A percentile compares a stretch with the other conserved stretches of the same genome.
phyloP scores from a whole-genome alignment of 108 stramenopile genomes.

The Aureococcus anophagefferens region DNA sequence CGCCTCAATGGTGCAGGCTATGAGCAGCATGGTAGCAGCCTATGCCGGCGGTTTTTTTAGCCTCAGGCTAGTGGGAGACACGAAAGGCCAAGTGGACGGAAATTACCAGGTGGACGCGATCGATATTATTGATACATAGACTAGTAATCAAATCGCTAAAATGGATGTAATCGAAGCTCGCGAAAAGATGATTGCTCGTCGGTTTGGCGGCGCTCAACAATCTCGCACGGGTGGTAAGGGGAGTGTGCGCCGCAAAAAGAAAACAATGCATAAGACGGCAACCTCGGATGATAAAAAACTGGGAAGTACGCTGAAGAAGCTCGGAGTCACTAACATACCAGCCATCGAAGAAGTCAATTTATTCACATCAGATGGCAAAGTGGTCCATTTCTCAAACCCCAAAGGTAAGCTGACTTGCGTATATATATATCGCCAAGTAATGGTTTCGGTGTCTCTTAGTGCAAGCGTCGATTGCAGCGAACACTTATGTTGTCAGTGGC shows the following conservation, averaged over 20 bases:
- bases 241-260: conserved; percentile 71
- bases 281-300: conserved; percentile 91
- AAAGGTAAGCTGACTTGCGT: conserved; percentile 30
- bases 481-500: conserved; percentile 88
- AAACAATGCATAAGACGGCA: conserved; percentile 64
- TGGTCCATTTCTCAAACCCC: conserved; percentile 88
- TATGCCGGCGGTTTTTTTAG: too few species aligned
- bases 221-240: conserved; percentile 76
- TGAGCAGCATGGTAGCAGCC: too few species aligned
- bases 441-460: too few species aligned
- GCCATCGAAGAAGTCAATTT: conserved; percentile 97
- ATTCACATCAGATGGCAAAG: conserved; percentile 94
- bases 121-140: too few species aligned
- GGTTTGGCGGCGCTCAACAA: conserved; percentile 65
- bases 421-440: too few species aligned
- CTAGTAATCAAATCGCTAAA: too few species aligned
- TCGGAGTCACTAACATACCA: conserved; percentile 92
- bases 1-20: too few species aligned
- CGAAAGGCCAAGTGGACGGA: too few species aligned
- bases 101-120: too few species aligned
- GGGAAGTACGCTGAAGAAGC: conserved; percentile 78
- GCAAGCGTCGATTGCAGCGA: too few species aligned
- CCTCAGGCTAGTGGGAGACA: too few species aligned
- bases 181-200: conserved; percentile 76
- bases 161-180: conserved; percentile 64